phyloP scores from a whole-genome alignment of 352 stramenopile genomes.

The Aphanomyces cochlioides region DNA sequence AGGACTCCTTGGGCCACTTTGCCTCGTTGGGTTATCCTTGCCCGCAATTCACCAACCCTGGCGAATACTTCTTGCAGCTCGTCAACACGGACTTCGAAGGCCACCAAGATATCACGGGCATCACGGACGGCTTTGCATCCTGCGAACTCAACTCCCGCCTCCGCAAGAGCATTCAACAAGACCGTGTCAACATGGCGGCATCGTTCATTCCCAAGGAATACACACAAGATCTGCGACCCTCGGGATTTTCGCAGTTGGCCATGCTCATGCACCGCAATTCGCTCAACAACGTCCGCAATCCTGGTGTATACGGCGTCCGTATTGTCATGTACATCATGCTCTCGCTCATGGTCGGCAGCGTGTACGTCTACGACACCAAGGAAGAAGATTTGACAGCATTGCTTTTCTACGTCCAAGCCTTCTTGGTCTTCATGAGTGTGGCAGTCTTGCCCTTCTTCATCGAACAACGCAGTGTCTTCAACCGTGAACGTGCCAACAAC shows the following conservation, averaged over 20 bases:
- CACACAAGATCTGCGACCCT: slow-evolving; percentile 26
- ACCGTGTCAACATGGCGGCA: too few species aligned
- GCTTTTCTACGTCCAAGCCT: slow-evolving; percentile 84
- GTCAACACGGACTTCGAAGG: slow-evolving; percentile 60
- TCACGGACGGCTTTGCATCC: not conserved
- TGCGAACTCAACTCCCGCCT: not conserved
- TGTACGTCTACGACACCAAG: slow-evolving; percentile 57
- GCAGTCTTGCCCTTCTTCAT: slow-evolving; percentile 85
- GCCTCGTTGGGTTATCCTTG: slow-evolving; percentile 35
- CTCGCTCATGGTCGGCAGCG: slow-evolving; percentile 63
- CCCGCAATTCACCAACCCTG: slow-evolving; percentile 51
- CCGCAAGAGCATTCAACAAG: slow-evolving; percentile 13
- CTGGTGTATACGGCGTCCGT: slow-evolving; percentile 62
- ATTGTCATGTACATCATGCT: slow-evolving; percentile 70
- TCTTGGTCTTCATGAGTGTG: slow-evolving; percentile 87
- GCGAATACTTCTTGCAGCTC: slow-evolving; percentile 47
- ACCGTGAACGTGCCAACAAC: slow-evolving; percentile 62
- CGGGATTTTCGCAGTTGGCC: slow-evolving; percentile 39
- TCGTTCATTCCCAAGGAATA: not conserved
- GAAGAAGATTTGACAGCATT: slow-evolving; percentile 49
- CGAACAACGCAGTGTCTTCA: slow-evolving; percentile 61
- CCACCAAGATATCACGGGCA: slow-evolving; percentile 39
- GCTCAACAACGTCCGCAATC: slow-evolving; percentile 63
- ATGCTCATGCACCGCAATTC: slow-evolving; percentile 53
- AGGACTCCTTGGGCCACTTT: slow-evolving; percentile 42